Base-by-base conservation (phyloP, 208 protist genomes). In the Novymonas esmeraldas region DNA sequence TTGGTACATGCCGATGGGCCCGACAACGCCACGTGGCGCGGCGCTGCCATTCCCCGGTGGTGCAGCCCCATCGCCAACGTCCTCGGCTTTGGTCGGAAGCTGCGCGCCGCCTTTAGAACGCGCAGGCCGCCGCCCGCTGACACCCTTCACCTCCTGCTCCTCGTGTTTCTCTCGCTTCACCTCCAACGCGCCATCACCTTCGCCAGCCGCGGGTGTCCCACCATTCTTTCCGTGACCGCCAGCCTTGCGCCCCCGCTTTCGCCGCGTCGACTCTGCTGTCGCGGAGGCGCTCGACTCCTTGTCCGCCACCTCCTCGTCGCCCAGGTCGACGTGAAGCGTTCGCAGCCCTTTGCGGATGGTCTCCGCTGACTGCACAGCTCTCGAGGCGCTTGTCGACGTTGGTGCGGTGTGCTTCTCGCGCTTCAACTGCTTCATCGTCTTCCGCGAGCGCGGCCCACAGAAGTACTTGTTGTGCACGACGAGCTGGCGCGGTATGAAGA, bases 401-500 rank as follows among this genome's bases (percentile, higher is more conserved):
- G 56, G 31, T 4, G 24, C 28, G 2, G 22, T 39, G 36, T 78
- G 52, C 69, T 90, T 94, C 78, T 98, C 92, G 9, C 89, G 78
- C 71, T 95, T 93, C 62, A 62, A 18, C 74, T 93, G 95, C 73
- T 95, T 93, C 50, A 65, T 48, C 1, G 88, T 97, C 54, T 92
- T 89, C 63, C 82, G 84, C 4, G 94, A 93, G 3, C 80, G 68
- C 13, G 93, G 94, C 4, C 94, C 94, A 76, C 96, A 98, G 68
- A 97, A 98, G 78, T 97, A 98, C 54, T 94, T 85, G 76, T 97
- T 95, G 69, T 98, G 95, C 33, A 97, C 83, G 6, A 85, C 68
- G 49, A 98, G 78, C 66, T 95, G 89, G 14, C 90, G 81, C 7
- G 89, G 90, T 58, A 98, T 81, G 66, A 97, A 97, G 22, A 93